Conservation (phyloP, 768 basidiomycete species). For the Sutorius australiensis region DNA sequence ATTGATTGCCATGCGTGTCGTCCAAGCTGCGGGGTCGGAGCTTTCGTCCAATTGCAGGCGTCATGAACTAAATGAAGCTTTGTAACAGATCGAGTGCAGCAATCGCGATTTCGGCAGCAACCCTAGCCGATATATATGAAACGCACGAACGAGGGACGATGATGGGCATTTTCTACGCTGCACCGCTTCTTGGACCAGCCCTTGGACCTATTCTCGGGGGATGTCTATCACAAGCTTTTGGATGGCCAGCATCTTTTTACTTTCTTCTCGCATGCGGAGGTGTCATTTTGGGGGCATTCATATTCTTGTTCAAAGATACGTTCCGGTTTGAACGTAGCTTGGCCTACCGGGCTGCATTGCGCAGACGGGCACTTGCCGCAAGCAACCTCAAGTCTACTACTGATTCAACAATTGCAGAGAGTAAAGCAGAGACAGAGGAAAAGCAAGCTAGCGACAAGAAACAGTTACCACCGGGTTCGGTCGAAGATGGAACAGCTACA, state of each 20-base stretch:
- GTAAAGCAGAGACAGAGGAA: constrained; percentile 7
- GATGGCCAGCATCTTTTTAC: constrained; percentile 83
- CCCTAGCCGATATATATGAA: constrained; percentile 76
- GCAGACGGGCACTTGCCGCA: constrained; percentile 35
- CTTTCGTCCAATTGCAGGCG: neutral
- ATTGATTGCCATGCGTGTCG: constrained; percentile 62
- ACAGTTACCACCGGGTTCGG: constrained; percentile 9
- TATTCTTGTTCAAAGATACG: constrained; percentile 74
- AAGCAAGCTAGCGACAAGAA: constrained; percentile 15
- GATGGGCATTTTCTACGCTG: constrained; percentile 80
- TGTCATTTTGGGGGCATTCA: constrained; percentile 49
- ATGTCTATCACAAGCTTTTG: constrained; percentile 56
- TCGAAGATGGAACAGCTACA: constrained; percentile 23
- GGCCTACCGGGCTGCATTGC: constrained; percentile 68
- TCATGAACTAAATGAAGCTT: neutral
- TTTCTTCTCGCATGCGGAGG: constrained; percentile 68
- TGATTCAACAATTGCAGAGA: constrained; percentile 14
- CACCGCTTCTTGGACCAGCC: constrained; percentile 73
- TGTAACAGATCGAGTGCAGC: constrained; percentile 56
- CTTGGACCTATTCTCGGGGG: constrained; percentile 74
- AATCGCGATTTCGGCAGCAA: constrained; percentile 69
- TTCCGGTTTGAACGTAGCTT: constrained; percentile 80
- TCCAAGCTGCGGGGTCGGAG: constrained; percentile 64
- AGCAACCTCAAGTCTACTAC: constrained; percentile 21
- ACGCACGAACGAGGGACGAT: constrained; percentile 69